phyloP scores from a whole-genome alignment of 2,329 filamentous ascomycete species.

The Arthrobotrys sinensis region DNA sequence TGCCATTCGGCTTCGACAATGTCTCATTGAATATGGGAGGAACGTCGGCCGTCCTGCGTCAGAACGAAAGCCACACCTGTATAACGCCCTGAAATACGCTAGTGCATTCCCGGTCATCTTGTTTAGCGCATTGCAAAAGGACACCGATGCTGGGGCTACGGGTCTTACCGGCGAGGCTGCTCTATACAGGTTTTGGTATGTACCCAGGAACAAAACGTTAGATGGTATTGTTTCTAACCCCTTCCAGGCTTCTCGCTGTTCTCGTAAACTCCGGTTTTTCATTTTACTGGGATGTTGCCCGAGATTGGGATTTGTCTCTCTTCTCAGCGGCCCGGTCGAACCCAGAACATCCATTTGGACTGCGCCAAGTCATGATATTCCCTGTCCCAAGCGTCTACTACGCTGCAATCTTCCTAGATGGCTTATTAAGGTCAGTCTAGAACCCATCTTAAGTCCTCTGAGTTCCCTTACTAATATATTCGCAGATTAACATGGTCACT shows the following conservation, averaged over 20 bases:
- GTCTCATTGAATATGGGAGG: conserved; percentile 89
- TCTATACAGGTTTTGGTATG: conserved; percentile 66
- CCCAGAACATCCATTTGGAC: conserved; percentile 80
- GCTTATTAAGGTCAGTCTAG: conserved; percentile 78
- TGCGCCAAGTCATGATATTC: conserved; percentile 82
- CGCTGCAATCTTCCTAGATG: conserved; percentile 81
- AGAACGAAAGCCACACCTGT: conserved; percentile 79
- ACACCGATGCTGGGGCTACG: conserved; percentile 72
- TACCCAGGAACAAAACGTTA: neutral
- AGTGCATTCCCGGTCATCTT: conserved; percentile 93
- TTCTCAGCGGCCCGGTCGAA: conserved; percentile 72
- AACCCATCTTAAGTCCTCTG: conserved; percentile 68
- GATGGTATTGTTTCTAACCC: conserved; percentile 53
- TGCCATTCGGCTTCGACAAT: conserved; percentile 90
- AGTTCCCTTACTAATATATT: conserved; percentile 88
- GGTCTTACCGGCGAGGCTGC: conserved; percentile 69
- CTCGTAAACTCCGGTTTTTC: conserved; percentile 89
- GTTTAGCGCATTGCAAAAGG: conserved; percentile 80
- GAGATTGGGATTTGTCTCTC: conserved; percentile 95
- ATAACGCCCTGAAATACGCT: conserved; percentile 96
- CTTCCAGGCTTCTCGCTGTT: conserved; percentile 76
- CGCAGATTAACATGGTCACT: conserved; percentile 80
- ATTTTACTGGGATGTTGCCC: conserved; percentile 98
- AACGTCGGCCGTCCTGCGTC: conserved; percentile 69
- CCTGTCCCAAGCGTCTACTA: conserved; percentile 84